These are phyloP conservation scores for Blastobotrys persicus DNA, from an alignment of 1,139 yeast species.

Conservation along the genomic window DNA sequence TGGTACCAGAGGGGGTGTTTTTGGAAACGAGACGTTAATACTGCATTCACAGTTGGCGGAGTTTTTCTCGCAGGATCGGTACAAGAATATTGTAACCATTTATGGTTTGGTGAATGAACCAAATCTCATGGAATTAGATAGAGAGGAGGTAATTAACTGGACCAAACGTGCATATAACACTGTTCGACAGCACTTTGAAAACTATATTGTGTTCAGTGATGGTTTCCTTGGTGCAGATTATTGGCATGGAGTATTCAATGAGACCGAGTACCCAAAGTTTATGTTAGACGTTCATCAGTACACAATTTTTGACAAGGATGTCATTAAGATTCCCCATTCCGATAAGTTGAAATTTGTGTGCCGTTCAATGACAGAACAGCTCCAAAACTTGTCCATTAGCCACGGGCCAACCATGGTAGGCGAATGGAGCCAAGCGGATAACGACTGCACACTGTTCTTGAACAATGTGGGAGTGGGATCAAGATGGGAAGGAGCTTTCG, in stretches of 20 bases:
- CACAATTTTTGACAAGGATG: conserved; percentile 60
- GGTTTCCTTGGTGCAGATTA: conserved; percentile 36
- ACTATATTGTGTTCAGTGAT: conserved; percentile 36
- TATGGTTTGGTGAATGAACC: conserved; percentile 68
- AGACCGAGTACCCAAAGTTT: conserved; percentile 65
- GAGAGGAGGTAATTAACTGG: conserved; percentile 33
- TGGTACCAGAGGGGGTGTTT: conserved; percentile 34
- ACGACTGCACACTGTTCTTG: conserved; percentile 87
- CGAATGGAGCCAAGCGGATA: conserved; percentile 88
- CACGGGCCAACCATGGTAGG: conserved; percentile 68
- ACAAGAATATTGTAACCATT: conserved; percentile 70
- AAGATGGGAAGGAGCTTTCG: conserved; percentile 61
- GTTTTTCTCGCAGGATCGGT: conserved; percentile 65
- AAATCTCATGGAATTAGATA: conserved; percentile 32
- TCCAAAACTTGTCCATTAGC: too few relatives aligned
- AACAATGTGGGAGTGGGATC: conserved; percentile 89
- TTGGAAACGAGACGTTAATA: conserved; percentile 37
- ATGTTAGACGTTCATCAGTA: conserved; percentile 55
- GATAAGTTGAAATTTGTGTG: conserved; percentile 36
- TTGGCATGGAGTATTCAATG: conserved; percentile 36
- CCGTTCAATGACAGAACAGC: too few relatives aligned
- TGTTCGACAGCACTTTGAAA: conserved; percentile 30
- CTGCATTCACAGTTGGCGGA: conserved; percentile 46
- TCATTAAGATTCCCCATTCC: conserved; percentile 58
- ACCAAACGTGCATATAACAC: conserved; percentile 34